Conservation (phyloP, 2,329 filamentous ascomycete genomes). For the Hymenoscyphus salicellus region DNA sequence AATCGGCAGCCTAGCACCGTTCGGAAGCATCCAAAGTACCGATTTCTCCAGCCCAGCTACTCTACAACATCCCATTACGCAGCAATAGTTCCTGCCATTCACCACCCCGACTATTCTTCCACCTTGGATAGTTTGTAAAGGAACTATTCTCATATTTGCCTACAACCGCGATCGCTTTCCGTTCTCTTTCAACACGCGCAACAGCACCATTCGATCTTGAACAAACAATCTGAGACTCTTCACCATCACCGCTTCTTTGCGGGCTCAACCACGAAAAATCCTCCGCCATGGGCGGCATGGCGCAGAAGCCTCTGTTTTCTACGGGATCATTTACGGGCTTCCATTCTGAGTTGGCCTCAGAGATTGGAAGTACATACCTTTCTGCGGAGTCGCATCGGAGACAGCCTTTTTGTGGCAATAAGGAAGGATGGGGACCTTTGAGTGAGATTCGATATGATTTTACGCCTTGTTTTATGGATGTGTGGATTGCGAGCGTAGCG, state of each 20-base stretch:
- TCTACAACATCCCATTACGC: too few species aligned
- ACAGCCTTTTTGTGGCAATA: slow-evolving; percentile 81
- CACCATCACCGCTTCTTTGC: slow-evolving; percentile 4
- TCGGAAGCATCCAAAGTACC: too few species aligned
- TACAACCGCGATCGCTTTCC: background rate
- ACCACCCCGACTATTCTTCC: too few species aligned
- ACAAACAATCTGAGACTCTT: background rate
- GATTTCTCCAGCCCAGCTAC: too few species aligned
- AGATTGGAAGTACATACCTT: slow-evolving; percentile 60
- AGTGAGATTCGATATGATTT: slow-evolving; percentile 88
- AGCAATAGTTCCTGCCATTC: too few species aligned
- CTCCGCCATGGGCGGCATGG: slow-evolving; percentile 17
- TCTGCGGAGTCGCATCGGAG: slow-evolving; percentile 37
- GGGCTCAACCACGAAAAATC: slow-evolving; percentile 7
- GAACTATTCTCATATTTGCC: too few species aligned
- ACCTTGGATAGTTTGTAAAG: too few species aligned
- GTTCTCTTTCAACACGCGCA: background rate
- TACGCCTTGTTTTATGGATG: slow-evolving; percentile 94
- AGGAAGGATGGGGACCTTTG: slow-evolving; percentile 92
- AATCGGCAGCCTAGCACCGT: background rate
- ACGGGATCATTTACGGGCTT: slow-evolving; percentile 62
- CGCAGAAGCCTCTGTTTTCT: slow-evolving; percentile 33
- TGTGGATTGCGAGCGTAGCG: slow-evolving; percentile 78
- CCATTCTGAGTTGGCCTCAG: slow-evolving; percentile 42
- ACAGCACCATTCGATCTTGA: background rate